Evolutionary conservation across 148 eudicot genomes (phyloP).

Genomic region (Rhododendron griersonianum): DNA sequence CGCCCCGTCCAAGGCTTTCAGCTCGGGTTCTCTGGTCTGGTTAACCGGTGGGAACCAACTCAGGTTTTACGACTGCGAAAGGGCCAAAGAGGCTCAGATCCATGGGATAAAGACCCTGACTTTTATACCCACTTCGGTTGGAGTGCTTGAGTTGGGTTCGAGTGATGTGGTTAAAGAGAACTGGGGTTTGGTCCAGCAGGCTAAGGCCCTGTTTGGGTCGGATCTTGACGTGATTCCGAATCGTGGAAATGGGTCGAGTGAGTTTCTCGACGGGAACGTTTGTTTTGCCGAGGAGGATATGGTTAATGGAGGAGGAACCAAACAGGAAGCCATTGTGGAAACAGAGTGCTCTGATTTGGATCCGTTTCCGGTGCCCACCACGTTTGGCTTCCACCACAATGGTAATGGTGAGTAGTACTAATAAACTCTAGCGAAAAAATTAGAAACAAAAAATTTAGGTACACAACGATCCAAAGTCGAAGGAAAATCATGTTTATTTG

Average conservation of each 20-base stretch:
- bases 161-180: slow-evolving; percentile 37
- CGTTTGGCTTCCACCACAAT: neutral
- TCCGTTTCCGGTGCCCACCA: neutral
- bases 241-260: neutral
- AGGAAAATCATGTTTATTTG: too few relatives aligned
- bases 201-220: slow-evolving; percentile 34
- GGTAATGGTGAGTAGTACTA: neutral
- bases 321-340: neutral
- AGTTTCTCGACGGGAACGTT: neutral
- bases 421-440: too few relatives aligned
- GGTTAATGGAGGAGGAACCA: neutral
- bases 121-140: slow-evolving; percentile 43
- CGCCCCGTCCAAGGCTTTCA: slow-evolving; percentile 47
- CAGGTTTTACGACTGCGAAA: slow-evolving; percentile 44
- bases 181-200: slow-evolving; percentile 51
- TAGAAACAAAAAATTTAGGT: too few relatives aligned
- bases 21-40: slow-evolving; percentile 51
- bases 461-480: too few relatives aligned
- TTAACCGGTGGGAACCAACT: slow-evolving; percentile 46
- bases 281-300: slow-evolving; percentile 13
- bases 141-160: slow-evolving; percentile 76
- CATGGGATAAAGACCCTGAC: slow-evolving; percentile 70
- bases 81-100: slow-evolving; percentile 63
- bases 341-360: slow-evolving; percentile 32
- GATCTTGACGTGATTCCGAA: neutral